A percentile compares a stretch with the other conserved stretches of the same genome.
phyloP scores from a whole-genome alignment of 176 grass and related monocot species.

The Saccharum officinarum region DNA sequence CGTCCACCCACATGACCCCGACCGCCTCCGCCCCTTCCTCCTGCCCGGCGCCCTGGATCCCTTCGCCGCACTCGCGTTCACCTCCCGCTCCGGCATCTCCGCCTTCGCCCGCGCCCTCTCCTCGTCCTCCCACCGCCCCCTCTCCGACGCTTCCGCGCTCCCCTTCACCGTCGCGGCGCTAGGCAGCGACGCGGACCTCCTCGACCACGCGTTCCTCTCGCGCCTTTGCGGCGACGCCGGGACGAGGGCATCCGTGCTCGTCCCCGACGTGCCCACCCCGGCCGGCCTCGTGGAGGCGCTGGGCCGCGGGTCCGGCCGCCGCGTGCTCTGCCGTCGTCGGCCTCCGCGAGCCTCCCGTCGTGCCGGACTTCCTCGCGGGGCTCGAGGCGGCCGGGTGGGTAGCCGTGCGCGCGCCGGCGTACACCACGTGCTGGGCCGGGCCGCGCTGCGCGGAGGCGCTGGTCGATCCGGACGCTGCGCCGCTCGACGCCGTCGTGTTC shows the following conservation, averaged over 20 bases:
- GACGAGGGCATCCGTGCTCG: constrained; percentile 40
- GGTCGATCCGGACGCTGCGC: constrained; percentile 28
- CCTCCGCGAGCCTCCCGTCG: constrained; percentile 64
- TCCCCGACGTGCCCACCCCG: constrained; percentile 60
- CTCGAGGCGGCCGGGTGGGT: constrained; percentile 63
- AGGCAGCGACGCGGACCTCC: constrained; percentile 66
- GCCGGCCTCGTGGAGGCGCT: constrained; percentile 55
- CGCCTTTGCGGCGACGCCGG: constrained; percentile 34
- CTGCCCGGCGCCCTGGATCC: constrained; percentile 50
- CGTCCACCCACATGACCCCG: constrained; percentile 44
- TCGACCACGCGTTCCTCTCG: constrained; percentile 51
- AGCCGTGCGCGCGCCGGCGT: constrained; percentile 54
- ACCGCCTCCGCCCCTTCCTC: constrained; percentile 58
- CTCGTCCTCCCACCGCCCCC: background rate
- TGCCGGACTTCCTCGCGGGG: constrained; percentile 54
- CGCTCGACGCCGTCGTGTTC: constrained; percentile 76
- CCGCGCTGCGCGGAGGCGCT: constrained; percentile 47
- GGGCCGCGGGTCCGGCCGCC: constrained; percentile 49
- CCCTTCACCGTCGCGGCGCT: constrained; percentile 66
- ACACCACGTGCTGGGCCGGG: constrained; percentile 68
- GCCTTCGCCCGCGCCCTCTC: constrained; percentile 64
- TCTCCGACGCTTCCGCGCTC: constrained; percentile 36
- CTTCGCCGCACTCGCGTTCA: constrained; percentile 77
- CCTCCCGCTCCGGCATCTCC: constrained; percentile 77
- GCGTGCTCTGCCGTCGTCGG: constrained; percentile 74